Conservation (phyloP, 2,329 filamentous ascomycete species). For the Cladosporium colombiae region DNA sequence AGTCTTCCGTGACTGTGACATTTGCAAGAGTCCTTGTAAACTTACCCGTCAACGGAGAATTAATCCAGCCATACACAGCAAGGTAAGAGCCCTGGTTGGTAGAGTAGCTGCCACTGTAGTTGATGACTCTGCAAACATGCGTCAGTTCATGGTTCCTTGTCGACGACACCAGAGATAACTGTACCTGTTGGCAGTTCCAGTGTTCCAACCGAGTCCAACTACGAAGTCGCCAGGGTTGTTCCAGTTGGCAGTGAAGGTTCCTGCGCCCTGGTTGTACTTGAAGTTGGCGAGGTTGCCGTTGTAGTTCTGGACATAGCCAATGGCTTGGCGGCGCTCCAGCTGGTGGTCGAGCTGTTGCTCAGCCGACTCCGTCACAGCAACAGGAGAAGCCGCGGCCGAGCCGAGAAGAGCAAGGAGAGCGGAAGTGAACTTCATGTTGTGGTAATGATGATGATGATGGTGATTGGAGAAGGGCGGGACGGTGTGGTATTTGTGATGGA, state of each 20-base stretch:
- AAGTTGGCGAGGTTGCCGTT: slow-evolving; percentile 10
- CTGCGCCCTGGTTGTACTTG: slow-evolving; percentile 4
- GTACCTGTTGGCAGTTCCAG: slow-evolving; percentile 43
- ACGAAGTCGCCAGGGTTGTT: slow-evolving; percentile 54
- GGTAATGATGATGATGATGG: not conserved
- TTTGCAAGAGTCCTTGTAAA: not conserved
- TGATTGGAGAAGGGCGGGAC: not conserved
- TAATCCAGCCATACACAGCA: slow-evolving; percentile 59
- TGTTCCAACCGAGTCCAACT: slow-evolving; percentile 60
- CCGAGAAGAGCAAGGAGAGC: not conserved
- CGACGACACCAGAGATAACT: slow-evolving; percentile 39
- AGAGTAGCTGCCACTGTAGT: slow-evolving; percentile 25
- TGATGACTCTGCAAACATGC: slow-evolving; percentile 24
- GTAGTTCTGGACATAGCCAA: slow-evolving; percentile 1
- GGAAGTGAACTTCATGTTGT: slow-evolving; percentile 3
- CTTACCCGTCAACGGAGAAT: slow-evolving; percentile 46
- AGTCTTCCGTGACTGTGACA: not conserved
- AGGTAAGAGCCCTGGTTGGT: slow-evolving; percentile 50
- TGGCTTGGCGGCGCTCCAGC: not conserved
- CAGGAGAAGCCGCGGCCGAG: not conserved
- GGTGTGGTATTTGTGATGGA: no score
- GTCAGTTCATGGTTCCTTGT: not conserved
- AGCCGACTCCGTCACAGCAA: not conserved
- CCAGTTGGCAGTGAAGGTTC: slow-evolving; percentile 50
- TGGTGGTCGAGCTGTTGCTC: not conserved